Evolutionary conservation across 805 yeast genomes (phyloP).

Genomic region (Diddensiella caesifluorescens): DNA sequence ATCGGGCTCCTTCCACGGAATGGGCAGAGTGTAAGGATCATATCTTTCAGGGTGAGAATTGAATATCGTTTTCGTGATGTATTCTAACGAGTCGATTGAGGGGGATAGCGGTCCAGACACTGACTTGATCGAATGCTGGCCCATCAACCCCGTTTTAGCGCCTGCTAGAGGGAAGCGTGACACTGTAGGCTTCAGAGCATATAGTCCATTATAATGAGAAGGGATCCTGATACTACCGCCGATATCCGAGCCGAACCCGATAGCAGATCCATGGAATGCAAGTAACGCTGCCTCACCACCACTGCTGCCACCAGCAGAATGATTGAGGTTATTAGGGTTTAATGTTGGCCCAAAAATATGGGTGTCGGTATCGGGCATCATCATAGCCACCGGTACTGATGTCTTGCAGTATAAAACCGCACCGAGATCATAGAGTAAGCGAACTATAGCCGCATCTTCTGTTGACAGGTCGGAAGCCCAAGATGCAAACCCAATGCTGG

Average conservation of each 20-base stretch:
- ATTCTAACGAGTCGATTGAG: conserved; percentile 45
- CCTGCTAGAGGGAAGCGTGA: conserved; percentile 36
- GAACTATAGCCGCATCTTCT: conserved; percentile 34
- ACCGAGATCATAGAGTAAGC: conserved; percentile 46
- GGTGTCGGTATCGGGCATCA: conserved; percentile 48
- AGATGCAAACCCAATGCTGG: conserved; percentile 43
- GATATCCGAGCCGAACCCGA: conserved; percentile 49
- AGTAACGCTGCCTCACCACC: conserved; percentile 52
- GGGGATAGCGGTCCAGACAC: conserved; percentile 44
- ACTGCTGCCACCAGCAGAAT: conserved; percentile 49
- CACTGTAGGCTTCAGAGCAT: conserved; percentile 41
- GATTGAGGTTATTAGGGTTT: conserved; percentile 41
- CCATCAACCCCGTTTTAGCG: conserved; percentile 30
- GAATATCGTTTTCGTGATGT: conserved; percentile 39
- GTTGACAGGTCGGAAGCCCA: conserved; percentile 34
- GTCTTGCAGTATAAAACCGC: conserved; percentile 63
- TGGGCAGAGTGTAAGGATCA: conserved; percentile 29
- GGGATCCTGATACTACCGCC: conserved; percentile 51
- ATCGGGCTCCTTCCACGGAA: conserved; percentile 13
- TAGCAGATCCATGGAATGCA: conserved; percentile 40
- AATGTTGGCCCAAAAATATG: conserved; percentile 43
- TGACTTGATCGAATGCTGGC: conserved; percentile 31
- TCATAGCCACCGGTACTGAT: conserved; percentile 49
- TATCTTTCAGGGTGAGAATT: conserved; percentile 35
- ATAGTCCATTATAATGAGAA: conserved; percentile 39